Conservation (phyloP, 2,329 filamentous ascomycete species). For the Diaporthe australafricana region DNA sequence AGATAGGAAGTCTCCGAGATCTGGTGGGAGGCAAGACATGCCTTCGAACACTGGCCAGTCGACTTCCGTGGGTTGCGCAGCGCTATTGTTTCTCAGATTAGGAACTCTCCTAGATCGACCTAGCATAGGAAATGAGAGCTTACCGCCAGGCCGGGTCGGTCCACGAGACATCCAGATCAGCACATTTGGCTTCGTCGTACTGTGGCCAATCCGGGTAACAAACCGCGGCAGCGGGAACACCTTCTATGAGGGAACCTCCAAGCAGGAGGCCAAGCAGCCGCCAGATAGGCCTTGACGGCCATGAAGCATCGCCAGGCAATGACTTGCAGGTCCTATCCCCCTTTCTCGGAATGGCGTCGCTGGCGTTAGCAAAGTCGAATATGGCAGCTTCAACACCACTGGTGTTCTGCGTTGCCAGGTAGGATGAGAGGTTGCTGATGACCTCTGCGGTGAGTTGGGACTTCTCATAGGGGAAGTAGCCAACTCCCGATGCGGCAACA, state of each 20-base stretch:
- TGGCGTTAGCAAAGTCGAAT: conserved; percentile 8
- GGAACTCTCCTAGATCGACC: no score
- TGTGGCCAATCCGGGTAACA: conserved; percentile 29
- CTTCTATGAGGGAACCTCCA: conserved; percentile 28
- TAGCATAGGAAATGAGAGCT: rapidly evolving
- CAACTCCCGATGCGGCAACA: not conserved
- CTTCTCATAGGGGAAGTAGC: conserved; percentile 23
- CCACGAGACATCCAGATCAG: conserved; percentile 6
- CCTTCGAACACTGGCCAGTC: conserved; percentile 29
- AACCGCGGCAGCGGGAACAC: conserved; percentile 18
- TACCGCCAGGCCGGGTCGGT: conserved; percentile 23
- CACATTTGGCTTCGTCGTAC: conserved; percentile 16
- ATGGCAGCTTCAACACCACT: not conserved
- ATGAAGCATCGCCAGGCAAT: conserved; percentile 29
- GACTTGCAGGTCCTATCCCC: conserved; percentile 28
- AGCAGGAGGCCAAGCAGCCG: conserved; percentile 16
- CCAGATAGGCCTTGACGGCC: conserved; percentile 32
- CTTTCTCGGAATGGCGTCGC: not conserved
- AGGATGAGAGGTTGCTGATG: conserved; percentile 16
- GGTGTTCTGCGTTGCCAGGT: not conserved
- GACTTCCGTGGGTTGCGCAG: conserved; percentile 3
- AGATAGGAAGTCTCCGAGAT: not conserved
- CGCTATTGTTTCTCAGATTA: not conserved
- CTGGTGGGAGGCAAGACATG: conserved; percentile 32
- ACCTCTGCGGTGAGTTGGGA: conserved; percentile 6